Percentiles rank a stretch among this genome's conserved stretches.
These are phyloP conservation scores for Mentha longifolia DNA, from an alignment of 257 asterid species.

Conservation along the genomic window DNA sequence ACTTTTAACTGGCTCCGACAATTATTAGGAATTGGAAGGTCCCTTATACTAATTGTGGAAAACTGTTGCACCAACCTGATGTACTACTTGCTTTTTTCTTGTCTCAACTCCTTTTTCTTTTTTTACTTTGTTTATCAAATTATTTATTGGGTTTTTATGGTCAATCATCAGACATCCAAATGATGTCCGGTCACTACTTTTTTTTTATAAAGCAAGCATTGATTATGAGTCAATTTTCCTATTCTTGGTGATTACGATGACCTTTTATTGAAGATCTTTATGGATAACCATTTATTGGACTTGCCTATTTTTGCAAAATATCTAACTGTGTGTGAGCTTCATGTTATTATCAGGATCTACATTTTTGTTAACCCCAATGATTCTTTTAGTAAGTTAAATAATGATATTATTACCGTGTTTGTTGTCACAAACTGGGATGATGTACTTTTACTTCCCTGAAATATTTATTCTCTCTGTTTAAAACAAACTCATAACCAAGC, in stretches of 20 bases:
- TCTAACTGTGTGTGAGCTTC: neutral
- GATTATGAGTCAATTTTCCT: neutral
- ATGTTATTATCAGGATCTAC: neutral
- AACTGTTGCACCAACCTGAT: constrained; percentile 38
- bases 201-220: neutral
- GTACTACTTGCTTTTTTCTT: constrained; percentile 19
- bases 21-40: constrained; percentile 31
- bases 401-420: too few relatives aligned
- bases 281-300: neutral
- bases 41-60: constrained; percentile 24
- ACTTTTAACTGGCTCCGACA: constrained; percentile 23
- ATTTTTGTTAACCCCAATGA: too few relatives aligned
- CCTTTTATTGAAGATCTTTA: neutral
- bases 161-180: constrained; percentile 7
- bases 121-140: neutral
- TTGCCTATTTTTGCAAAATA: neutral
- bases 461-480: too few relatives aligned
- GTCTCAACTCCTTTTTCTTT: constrained; percentile 3
- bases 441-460: too few relatives aligned
- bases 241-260: neutral
- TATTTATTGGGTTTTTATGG: constrained; percentile 2
- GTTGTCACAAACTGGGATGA: too few relatives aligned
- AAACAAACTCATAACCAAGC: neutral
- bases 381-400: too few relatives aligned
- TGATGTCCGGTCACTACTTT: constrained; percentile 4